Percentiles rank a stretch among this genome's conserved stretches.
These are phyloP conservation scores for Nakazawaea populi DNA, from an alignment of 805 yeast genomes.

Conservation along the genomic window DNA sequence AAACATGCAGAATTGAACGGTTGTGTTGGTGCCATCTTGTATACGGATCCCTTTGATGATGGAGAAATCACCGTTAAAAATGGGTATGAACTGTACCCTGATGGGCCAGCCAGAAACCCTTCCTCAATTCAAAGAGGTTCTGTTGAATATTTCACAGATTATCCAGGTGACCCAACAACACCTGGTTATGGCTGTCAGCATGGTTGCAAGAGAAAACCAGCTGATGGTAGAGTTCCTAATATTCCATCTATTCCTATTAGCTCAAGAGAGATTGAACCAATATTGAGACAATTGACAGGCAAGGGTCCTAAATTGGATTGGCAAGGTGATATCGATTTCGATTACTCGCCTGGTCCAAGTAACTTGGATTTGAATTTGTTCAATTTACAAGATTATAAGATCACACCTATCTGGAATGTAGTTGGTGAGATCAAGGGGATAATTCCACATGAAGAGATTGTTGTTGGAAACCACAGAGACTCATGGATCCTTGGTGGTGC, in stretches of 20 bases:
- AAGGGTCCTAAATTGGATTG: conserved; percentile 30
- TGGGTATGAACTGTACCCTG: conserved; percentile 54
- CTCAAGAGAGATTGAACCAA: conserved; percentile 33
- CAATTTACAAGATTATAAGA: conserved; percentile 34
- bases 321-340: conserved; percentile 35
- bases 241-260: conserved; percentile 53
- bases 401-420: conserved; percentile 42
- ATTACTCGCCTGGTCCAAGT: conserved; percentile 44
- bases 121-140: conserved; percentile 58
- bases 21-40: conserved; percentile 55
- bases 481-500: conserved; percentile 43
- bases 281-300: conserved; percentile 31
- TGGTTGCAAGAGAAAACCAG: conserved; percentile 31
- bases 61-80: conserved; percentile 45
- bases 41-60: conserved; percentile 57
- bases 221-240: conserved; percentile 37
- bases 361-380: conserved; percentile 27
- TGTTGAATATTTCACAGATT: conserved; percentile 48
- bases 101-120: conserved; percentile 62
- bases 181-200: conserved; percentile 61
- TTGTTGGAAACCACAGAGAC: conserved; percentile 54
- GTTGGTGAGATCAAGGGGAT: conserved; percentile 53
- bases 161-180: conserved; percentile 77
- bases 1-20: conserved; percentile 58
- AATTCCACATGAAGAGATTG: conserved; percentile 42